These are phyloP conservation scores for Buxus sempervirens DNA, from an alignment of 164 flowering plant genomes.

Conservation along the genomic window DNA sequence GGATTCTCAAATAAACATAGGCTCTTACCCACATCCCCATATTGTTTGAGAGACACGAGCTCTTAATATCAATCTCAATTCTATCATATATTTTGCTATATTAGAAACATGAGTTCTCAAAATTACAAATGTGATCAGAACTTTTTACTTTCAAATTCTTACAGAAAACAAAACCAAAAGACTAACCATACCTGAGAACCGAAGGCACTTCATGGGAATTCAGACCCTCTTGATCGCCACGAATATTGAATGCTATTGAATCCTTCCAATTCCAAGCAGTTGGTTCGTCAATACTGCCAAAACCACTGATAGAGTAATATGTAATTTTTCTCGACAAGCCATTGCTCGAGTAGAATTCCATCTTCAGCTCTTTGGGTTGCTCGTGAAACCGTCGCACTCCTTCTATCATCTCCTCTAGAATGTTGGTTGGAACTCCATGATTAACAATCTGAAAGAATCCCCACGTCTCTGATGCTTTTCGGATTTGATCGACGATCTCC, in stretches of 20 bases:
- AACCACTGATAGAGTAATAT: conserved; percentile 1
- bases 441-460: conserved; percentile 26
- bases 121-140: too few species aligned
- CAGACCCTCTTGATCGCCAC: too few species aligned
- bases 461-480: conserved; percentile 17
- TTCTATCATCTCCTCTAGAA: conserved; percentile 19
- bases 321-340: conserved; percentile 1
- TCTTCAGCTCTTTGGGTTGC: conserved; percentile 11
- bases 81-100: too few species aligned
- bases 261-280: conserved; percentile 19
- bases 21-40: too few species aligned
- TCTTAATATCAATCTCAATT: too few species aligned
- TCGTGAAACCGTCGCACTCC: conserved; percentile 12
- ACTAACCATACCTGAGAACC: too few species aligned
- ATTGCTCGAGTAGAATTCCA: not conserved
- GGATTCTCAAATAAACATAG: too few species aligned
- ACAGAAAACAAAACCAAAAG: too few species aligned
- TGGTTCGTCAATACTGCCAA: not conserved
- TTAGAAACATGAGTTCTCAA: too few species aligned
- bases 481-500: conserved; percentile 11
- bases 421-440: conserved; percentile 15
- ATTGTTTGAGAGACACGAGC: too few species aligned
- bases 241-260: not conserved
- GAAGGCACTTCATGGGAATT: too few species aligned
- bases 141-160: too few species aligned